A percentile compares a stretch with the other conserved stretches of the same genome.
These are phyloP conservation scores for Daldinia decipiens DNA, from an alignment of 495 filamentous ascomycete genomes.

Conservation along the genomic window DNA sequence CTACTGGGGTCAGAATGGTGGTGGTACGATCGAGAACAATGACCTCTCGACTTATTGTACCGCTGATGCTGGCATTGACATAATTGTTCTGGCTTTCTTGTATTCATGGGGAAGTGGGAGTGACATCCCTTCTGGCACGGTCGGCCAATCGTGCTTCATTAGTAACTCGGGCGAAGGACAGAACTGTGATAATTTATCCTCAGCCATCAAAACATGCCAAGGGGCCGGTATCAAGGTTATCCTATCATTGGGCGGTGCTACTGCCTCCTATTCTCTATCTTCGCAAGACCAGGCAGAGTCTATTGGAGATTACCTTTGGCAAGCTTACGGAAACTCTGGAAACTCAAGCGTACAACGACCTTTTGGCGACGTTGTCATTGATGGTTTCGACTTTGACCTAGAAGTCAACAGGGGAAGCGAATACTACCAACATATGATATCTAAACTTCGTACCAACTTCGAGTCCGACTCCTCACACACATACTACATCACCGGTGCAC, in stretches of 20 bases:
- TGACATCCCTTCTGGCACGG: conserved; percentile 50
- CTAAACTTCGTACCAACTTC: conserved; percentile 59
- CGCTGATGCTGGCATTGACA: conserved; percentile 54
- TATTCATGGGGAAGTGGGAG: conserved; percentile 52
- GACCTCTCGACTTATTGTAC: conserved; percentile 56
- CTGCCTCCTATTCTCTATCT: conserved; percentile 53
- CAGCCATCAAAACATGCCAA: conserved; percentile 63
- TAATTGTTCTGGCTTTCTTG: conserved; percentile 65
- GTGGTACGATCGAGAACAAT: conserved; percentile 54
- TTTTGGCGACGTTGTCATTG: conserved; percentile 61
- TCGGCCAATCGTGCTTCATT: conserved; percentile 55
- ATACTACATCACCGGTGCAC: conserved; percentile 68
- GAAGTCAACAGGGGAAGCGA: conserved; percentile 55
- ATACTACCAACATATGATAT: conserved; percentile 56
- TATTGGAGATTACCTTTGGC: conserved; percentile 63
- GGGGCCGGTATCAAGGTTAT: conserved; percentile 60
- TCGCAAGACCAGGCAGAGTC: conserved; percentile 55
- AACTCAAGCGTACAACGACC: conserved; percentile 52
- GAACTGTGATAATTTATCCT: conserved; percentile 58
- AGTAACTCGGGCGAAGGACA: conserved; percentile 46
- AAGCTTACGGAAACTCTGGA: conserved; percentile 60
- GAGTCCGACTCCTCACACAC: conserved; percentile 52
- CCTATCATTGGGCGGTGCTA: conserved; percentile 60
- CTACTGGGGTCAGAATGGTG: conserved; percentile 59
- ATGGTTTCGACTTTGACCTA: conserved; percentile 72